These are phyloP conservation scores for Solanum acaule DNA, from an alignment of 257 asterid species.

Conservation along the genomic window DNA sequence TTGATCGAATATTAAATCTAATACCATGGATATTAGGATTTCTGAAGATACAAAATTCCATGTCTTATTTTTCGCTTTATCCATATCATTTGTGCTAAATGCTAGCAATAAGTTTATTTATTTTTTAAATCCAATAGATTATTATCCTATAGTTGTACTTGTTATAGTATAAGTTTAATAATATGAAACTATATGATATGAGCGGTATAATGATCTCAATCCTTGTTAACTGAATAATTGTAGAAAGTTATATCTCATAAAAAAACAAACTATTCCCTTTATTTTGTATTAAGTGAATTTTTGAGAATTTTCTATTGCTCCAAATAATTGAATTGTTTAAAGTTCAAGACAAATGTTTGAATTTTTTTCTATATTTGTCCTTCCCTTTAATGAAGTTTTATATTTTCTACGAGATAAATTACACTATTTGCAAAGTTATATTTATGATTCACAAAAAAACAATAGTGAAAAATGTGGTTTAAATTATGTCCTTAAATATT, in stretches of 20 bases:
- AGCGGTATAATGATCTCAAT: background rate
- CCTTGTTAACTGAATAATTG: background rate
- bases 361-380: too few species aligned
- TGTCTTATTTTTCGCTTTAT: background rate
- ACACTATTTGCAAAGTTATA: too few species aligned
- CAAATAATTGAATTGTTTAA: too few species aligned
- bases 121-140: too few species aligned
- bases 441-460: too few species aligned
- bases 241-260: background rate
- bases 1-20: background rate
- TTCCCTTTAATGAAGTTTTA: background rate
- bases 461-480: too few species aligned
- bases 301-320: too few species aligned
- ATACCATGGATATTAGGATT: background rate
- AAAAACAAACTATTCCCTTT: accelerated
- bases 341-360: too few species aligned
- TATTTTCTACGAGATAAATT: background rate
- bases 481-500: too few species aligned
- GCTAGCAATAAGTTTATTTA: background rate
- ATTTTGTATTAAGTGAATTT: background rate
- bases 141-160: too few species aligned
- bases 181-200: background rate
- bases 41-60: background rate
- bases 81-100: background rate
- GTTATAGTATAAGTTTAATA: background rate